A percentile compares a stretch with the other conserved stretches of the same genome.
phyloP scores from a whole-genome alignment of 1,139 yeast species.

The Hemisphaericaspora xylofermentans region DNA sequence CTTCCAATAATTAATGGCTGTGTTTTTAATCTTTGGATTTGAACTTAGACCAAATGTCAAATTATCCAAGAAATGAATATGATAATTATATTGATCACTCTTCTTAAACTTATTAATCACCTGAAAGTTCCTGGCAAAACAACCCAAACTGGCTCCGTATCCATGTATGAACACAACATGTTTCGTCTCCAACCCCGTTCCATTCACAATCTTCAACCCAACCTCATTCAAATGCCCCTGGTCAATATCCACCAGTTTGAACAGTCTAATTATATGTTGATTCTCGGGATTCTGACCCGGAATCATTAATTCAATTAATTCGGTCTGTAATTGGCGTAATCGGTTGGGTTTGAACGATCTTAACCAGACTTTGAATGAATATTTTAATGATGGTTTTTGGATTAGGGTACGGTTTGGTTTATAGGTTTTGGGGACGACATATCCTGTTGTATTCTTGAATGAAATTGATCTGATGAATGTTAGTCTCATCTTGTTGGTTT shows the following conservation, averaged over 20 bases:
- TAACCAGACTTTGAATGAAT: constrained; percentile 27
- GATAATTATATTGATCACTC: constrained; percentile 34
- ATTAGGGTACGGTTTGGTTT: constrained; percentile 15
- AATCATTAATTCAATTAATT: constrained; percentile 38
- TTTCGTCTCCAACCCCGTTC: constrained; percentile 21
- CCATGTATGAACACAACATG: constrained; percentile 81
- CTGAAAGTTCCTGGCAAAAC: constrained; percentile 76
- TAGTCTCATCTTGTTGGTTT: constrained; percentile 4
- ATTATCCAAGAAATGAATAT: constrained; percentile 76
- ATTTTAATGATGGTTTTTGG: constrained; percentile 18
- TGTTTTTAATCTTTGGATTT: constrained; percentile 47
- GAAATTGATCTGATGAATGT: constrained; percentile 10
- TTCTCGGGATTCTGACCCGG: constrained; percentile 24
- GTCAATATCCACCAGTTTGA: constrained; percentile 23
- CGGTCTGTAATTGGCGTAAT: constrained; percentile 32
- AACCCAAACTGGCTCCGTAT: constrained; percentile 85
- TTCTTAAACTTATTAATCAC: constrained; percentile 41
- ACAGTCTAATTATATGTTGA: constrained; percentile 19
- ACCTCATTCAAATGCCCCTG: constrained; percentile 40
- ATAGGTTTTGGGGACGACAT: constrained; percentile 16
- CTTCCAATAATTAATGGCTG: constrained; percentile 16
- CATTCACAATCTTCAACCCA: constrained; percentile 29
- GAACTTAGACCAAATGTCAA: constrained; percentile 84
- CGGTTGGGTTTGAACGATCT: constrained; percentile 30
- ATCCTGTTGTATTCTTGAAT: constrained; percentile 7